These are phyloP conservation scores for Sechiopsis laciniata DNA, from an alignment of 306 rosid species.

Conservation along the genomic window DNA sequence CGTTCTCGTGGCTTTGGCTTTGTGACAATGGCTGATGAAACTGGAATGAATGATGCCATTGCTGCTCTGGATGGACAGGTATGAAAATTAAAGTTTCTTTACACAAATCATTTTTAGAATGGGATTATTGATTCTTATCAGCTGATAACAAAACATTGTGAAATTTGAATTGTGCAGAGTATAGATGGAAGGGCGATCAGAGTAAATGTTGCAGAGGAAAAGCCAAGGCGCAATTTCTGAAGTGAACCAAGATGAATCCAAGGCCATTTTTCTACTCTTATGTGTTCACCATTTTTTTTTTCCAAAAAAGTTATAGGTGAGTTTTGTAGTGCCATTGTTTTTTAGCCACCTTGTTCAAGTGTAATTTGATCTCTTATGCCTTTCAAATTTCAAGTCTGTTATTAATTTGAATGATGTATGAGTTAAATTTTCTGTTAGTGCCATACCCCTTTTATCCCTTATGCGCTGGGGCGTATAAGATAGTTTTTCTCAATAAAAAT, in stretches of 20 bases:
- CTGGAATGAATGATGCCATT: slow-evolving; percentile 75
- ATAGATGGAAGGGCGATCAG: slow-evolving; percentile 76
- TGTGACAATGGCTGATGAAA: slow-evolving; percentile 67
- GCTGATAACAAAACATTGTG: background rate
- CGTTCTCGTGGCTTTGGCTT: slow-evolving; percentile 98
- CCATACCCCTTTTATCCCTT: too few relatives aligned
- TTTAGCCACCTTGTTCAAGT: slow-evolving; percentile 29
- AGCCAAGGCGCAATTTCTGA: slow-evolving; percentile 64
- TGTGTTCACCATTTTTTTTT: background rate
- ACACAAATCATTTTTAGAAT: slow-evolving; percentile 27
- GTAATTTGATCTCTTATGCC: slow-evolving; percentile 25
- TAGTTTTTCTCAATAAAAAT: background rate
- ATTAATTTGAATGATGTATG: background rate
- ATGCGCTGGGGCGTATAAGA: too few relatives aligned
- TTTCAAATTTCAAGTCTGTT: background rate
- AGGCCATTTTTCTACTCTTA: slow-evolving; percentile 2
- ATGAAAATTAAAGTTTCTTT: slow-evolving; percentile 26
- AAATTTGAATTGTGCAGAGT: slow-evolving; percentile 39
- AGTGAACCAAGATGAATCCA: slow-evolving; percentile 29
- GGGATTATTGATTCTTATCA: slow-evolving; percentile 27
- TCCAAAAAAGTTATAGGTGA: slow-evolving; percentile 20
- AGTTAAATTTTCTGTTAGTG: background rate
- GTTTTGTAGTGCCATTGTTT: slow-evolving; percentile 29
- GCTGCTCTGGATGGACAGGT: slow-evolving; percentile 98
- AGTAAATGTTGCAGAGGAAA: slow-evolving; percentile 86